These are phyloP conservation scores for Candida saitoana DNA, from an alignment of 805 yeast species.

Conservation along the genomic window DNA sequence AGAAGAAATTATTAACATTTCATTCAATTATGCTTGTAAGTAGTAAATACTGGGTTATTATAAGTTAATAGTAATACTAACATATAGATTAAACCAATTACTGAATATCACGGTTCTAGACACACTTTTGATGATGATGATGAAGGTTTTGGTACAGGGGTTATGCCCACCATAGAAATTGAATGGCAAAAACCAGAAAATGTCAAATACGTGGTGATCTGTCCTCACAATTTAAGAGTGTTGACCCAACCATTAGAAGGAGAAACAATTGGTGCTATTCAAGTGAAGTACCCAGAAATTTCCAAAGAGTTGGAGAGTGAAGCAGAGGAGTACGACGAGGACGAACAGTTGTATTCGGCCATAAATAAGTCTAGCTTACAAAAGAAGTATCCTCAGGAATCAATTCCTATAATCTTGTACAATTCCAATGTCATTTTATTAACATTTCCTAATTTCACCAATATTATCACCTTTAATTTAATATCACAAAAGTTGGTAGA, in stretches of 20 bases:
- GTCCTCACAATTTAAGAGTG: slow-evolving; percentile 25
- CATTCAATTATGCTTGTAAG: slow-evolving; percentile 2
- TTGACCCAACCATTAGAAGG: slow-evolving; percentile 16
- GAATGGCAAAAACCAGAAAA: slow-evolving; percentile 11
- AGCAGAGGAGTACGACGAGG: slow-evolving; percentile 44
- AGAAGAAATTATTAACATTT: background rate
- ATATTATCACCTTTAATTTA: slow-evolving; percentile 31
- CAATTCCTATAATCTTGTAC: slow-evolving; percentile 20
- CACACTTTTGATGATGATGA: slow-evolving; percentile 46
- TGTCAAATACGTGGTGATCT: slow-evolving; percentile 21
- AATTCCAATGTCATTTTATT: slow-evolving; percentile 13
- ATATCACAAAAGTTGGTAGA: slow-evolving; percentile 21
- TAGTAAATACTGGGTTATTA: background rate
- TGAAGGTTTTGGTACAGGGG: slow-evolving; percentile 17
- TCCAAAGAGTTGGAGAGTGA: slow-evolving; percentile 10
- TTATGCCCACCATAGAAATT: slow-evolving; percentile 27
- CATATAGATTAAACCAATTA: slow-evolving; percentile 46
- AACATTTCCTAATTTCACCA: slow-evolving; percentile 32
- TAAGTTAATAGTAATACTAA: background rate
- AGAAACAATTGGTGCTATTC: slow-evolving; percentile 4
- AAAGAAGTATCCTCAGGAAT: slow-evolving; percentile 18
- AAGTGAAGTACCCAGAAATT: slow-evolving; percentile 10
- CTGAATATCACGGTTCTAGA: slow-evolving; percentile 46
- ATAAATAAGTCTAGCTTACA: slow-evolving; percentile 17
- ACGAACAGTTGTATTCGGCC: slow-evolving; percentile 46